A percentile compares a stretch with the other conserved stretches of the same genome.
Evolutionary conservation across 176 grass and related monocot species (phyloP).

Genomic region (Carex scoparia): DNA sequence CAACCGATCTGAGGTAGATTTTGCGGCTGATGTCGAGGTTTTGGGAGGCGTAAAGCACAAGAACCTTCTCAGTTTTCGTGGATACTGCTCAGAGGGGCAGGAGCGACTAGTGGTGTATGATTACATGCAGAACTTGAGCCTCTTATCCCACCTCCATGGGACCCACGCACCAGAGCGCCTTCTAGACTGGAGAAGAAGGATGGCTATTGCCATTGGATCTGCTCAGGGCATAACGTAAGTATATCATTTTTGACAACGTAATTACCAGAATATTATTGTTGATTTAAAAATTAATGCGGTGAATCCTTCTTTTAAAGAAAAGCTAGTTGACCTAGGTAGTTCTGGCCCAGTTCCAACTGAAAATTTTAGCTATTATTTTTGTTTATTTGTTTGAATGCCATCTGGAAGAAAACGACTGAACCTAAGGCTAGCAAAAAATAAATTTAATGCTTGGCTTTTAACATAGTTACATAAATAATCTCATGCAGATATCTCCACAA

Average conservation of each 20-base stretch:
- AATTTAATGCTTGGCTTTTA: neutral
- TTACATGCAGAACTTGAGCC: constrained; percentile 66
- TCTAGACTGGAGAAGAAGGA: constrained; percentile 75
- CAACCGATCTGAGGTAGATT: constrained; percentile 56
- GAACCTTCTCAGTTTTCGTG: constrained; percentile 61
- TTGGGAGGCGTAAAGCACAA: constrained; percentile 73
- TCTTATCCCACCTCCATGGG: constrained; percentile 68
- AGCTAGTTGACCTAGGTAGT: neutral
- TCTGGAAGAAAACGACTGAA: neutral
- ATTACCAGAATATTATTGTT: neutral
- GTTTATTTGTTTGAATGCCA: neutral
- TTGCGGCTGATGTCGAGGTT: constrained; percentile 58
- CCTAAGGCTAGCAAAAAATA: neutral
- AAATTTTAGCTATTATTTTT: neutral
- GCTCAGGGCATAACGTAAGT: constrained; percentile 59
- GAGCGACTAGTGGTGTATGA: constrained; percentile 72
- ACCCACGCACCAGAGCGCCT: constrained; percentile 51
- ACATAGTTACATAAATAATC: neutral
- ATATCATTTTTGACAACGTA: constrained; percentile 26
- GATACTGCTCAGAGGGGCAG: constrained; percentile 75
- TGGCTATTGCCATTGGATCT: constrained; percentile 51
- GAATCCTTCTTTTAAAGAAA: neutral
- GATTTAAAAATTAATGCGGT: neutral
- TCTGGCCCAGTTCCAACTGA: neutral
- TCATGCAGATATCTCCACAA: constrained; percentile 58